Evolutionary conservation across 805 yeast species (phyloP), one percentile per base, ranked within the genome.

Genomic region (Isabelozyma heimii): DNA sequence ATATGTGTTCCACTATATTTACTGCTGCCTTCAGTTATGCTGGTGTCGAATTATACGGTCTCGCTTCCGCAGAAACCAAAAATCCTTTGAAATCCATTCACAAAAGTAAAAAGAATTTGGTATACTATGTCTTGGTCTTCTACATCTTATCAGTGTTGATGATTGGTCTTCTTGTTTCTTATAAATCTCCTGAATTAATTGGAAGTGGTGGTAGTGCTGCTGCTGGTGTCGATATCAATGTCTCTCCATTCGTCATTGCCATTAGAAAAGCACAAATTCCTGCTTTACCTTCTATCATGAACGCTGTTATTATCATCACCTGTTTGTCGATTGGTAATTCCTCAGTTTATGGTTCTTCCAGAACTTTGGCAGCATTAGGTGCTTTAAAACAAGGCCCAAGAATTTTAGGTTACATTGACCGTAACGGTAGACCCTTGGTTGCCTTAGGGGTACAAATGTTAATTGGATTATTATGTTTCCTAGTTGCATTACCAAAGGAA

Each of bases 1-100:
- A 85, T 66, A 76, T 83, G 49, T 83, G 87, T 68, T 57, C 66
- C 33, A 76, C 82, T 13, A 83, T 82, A 27, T 77, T 84, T 52
- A 82, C 82, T 35, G 81, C 85, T 37, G 83, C 85, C 55, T 76
- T 84, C 69, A 79, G 87, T 0, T 82, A 82, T 54, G 83, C 84
- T 51, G 88, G 89, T 60, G 80, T 84, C 28, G 89, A 84, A 65
- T 69, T 84, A 52, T 76, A 77, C 60, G 88, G 85, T 52, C 72
- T 84, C 50, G 83, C 85, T 44, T 84, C 86, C 46, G 85, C 86
- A 45, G 89, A 84, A 67, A 81, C 85, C 48, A 73, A 71, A 38
- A 82, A 83, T 64, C 82, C 83, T 45, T 79, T 82, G 67, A 80
- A 75, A 61, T 69, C 85, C 8, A 76, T 84, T 47, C 87, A 87